Base-by-base conservation (phyloP, 2,329 filamentous ascomycete species). In the Chaetomium sp. region DNA sequence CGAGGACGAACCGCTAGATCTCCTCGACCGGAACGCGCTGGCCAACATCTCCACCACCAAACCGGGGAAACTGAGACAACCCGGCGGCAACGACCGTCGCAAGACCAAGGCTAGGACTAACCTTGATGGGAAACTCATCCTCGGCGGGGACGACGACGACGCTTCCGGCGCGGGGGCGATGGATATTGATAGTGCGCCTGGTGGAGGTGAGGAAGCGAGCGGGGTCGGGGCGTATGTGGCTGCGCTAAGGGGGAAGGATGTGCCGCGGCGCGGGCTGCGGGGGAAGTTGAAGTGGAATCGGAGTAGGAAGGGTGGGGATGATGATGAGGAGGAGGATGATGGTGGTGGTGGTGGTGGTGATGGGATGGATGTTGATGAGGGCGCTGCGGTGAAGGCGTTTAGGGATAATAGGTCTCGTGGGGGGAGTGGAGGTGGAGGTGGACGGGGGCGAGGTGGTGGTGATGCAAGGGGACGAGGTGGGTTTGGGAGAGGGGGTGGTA, bases 41-140 rank as follows among this genome's bases (percentile, higher is more conserved):
- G 92, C 90, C 53, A 94, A 90, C 69, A 96, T 99, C 66, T 96
- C 91, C 2, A 89, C 89, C 5, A 96, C 90, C 9, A 92, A 91
- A 70, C 92, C 91, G 3, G 72, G 80, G 54, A 86, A 84, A 68
- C 71, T 80, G 62, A 81, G 80, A 68, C 81, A 81, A 68, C n/a
- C n/a, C n/a, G 78, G 79, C 65, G 76, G 76, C 52, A 80, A 73
- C 43, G 82, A 27, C 19, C 19, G 19, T 27, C 19, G 19, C 19
- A 27, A 79, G 69, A 79, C 76, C 51, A 88, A 86, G 70, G 85
- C 85, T 52, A 88, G 83, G 76, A 78, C 78, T 11, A 85, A 94
- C 66, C 71, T 86, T 49, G 89, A 95, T 68, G 89, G 89, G 59
- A 94, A 91, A 73, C 80, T 95, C 43, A 80, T 95, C 61, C 78